Evolutionary conservation across 768 basidiomycete genomes (phyloP), one percentile per base, ranked within the genome.

Genomic region (Strobilomyces confusus): DNA sequence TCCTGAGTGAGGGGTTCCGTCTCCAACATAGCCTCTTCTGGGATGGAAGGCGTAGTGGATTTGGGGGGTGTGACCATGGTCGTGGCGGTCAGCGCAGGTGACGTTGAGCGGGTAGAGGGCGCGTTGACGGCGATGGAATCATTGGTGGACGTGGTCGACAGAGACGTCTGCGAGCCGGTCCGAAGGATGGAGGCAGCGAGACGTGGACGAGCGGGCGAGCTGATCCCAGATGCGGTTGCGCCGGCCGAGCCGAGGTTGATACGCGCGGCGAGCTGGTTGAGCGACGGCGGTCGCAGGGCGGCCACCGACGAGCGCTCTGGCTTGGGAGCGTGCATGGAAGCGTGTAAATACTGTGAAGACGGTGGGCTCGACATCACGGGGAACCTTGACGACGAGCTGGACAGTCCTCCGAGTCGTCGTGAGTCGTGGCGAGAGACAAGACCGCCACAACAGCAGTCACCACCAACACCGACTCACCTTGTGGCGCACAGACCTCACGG

Each of bases 231-330:
- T 42, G 68, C 3, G 14, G 65, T 52, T 13, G 60, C 41, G 44
- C 73, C 81, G 47, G 65, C 52, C 15, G 60, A 43, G 44, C 73
- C 81, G 47, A 77, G 71, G 61, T 76, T 81, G 67, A 90, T 87
- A 45, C 87, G 83, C 6, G 89, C 89, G 3, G 87, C 89, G 50
- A 92, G 82, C 69, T 90, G 87, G 72, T 89, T 87, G 14, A 92
- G 77, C 8, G 89, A 89, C 1, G 88, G 88, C 17, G 84, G 74
- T 22, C 87, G 81, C 25, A 63, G 36, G 25, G 60, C 60, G 7
- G 71, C 20, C 7, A 59, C 47, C n/a, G 71, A 51, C n/a, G 71
- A 51, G 17, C 73, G 67, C 44, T 77, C 75, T 20, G 73, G 65
- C 58, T 73, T 75, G 43, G 73, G 66, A 2, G 62, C 70, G 46